Evolutionary conservation across 2,329 filamentous ascomycete genomes (phyloP).

Genomic region (Exophiala bonariae): DNA sequence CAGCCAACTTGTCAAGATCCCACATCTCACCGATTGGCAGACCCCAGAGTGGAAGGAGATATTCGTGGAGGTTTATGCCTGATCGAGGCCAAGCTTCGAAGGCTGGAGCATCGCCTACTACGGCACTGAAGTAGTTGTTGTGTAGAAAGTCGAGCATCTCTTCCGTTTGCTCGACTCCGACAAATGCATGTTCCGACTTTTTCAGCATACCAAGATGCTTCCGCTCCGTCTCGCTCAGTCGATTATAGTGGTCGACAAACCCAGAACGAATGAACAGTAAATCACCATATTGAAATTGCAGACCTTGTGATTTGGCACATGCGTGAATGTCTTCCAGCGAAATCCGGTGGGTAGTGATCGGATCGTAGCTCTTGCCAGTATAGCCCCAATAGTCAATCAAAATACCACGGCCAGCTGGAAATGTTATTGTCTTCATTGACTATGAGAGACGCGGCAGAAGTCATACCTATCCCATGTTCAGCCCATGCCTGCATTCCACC

Average conservation of each 20-base stretch:
- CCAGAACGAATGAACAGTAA: conserved; percentile 29
- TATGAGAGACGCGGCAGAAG: no score
- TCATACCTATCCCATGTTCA: conserved; percentile 6
- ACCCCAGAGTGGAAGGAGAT: conserved; percentile 33
- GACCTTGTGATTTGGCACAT: conserved; percentile 58
- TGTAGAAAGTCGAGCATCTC: conserved; percentile 65
- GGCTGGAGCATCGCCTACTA: conserved; percentile 60
- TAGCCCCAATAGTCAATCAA: conserved; percentile 45
- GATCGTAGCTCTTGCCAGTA: conserved; percentile 50
- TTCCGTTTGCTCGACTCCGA: conserved; percentile 55
- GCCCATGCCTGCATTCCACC: conserved; percentile 9
- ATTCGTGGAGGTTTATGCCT: conserved; percentile 31
- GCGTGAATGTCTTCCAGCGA: conserved; percentile 54
- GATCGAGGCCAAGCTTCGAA: conserved; percentile 64
- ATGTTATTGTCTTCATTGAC: no score
- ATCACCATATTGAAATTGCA: conserved; percentile 61
- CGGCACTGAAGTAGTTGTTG: conserved; percentile 66
- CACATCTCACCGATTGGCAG: conserved; percentile 37
- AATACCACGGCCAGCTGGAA: conserved; percentile 35
- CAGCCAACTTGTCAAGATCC: conserved; percentile 35
- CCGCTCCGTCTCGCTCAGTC: conserved; percentile 17
- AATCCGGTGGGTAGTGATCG: conserved; percentile 55
- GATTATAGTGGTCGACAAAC: conserved; percentile 35
- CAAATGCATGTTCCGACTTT: conserved; percentile 31
- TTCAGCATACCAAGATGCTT: conserved; percentile 13